A percentile compares a stretch with the other conserved stretches of the same genome.
phyloP scores from a whole-genome alignment of 768 basidiomycete species.

The Grammothele lineata region DNA sequence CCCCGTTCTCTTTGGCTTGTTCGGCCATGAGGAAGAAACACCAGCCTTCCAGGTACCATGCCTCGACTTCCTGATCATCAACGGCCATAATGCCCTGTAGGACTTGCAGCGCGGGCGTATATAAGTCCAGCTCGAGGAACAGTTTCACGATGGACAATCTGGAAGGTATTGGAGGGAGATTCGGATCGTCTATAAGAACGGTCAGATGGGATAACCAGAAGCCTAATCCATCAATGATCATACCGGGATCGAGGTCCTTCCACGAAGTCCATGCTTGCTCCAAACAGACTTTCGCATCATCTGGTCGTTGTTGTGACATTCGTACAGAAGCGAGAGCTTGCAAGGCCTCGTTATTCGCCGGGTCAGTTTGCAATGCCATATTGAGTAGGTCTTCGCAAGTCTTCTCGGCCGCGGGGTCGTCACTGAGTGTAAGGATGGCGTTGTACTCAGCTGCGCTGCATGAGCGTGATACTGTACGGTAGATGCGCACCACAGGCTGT shows the following conservation, averaged over 20 bases:
- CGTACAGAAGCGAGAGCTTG: conserved; percentile 81
- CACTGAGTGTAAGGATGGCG: conserved; percentile 44
- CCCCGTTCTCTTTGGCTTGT: conserved; percentile 55
- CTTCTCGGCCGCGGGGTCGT: conserved; percentile 76
- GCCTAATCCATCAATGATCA: conserved; percentile 13
- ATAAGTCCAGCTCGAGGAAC: conserved; percentile 72
- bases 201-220: neutral
- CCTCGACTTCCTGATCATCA: conserved; percentile 86
- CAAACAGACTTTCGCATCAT: conserved; percentile 71
- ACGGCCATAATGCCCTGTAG: conserved; percentile 74
- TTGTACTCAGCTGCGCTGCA: neutral
- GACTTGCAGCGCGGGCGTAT: conserved; percentile 68
- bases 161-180: conserved; percentile 66
- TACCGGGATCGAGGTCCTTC: conserved; percentile 64
- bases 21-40: conserved; percentile 83
- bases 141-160: conserved; percentile 75
- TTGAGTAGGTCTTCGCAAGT: conserved; percentile 76
- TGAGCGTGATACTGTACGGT: too few relatives aligned
- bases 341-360: conserved; percentile 73
- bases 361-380: conserved; percentile 69
- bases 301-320: conserved; percentile 80
- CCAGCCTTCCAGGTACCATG: conserved; percentile 95
- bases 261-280: conserved; percentile 65
- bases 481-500: conserved; percentile 73
- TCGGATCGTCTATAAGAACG: conserved; percentile 50